Conservation (phyloP, 2,329 filamentous ascomycete species). For the Stemphylium vesicarium region DNA sequence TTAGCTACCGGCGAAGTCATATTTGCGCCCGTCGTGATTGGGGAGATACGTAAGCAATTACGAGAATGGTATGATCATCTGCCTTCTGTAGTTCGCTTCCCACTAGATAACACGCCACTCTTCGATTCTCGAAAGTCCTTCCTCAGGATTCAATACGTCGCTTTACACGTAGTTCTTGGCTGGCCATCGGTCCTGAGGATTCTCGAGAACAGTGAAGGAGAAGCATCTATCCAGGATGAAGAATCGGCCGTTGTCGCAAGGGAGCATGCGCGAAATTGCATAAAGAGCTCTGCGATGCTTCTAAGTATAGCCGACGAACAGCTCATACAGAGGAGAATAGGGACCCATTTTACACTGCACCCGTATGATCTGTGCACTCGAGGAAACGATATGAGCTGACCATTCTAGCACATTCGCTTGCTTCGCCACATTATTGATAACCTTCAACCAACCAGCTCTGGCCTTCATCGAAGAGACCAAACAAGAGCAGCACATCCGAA, state of each 20-base stretch:
- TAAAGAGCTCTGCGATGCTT: constrained; percentile 19
- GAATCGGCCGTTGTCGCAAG: constrained; percentile 23
- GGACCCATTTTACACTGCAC: constrained; percentile 31
- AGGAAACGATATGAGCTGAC: constrained; percentile 1
- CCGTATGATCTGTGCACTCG: constrained; percentile 11
- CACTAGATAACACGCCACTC: constrained; percentile 31
- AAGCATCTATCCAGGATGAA: constrained; percentile 15
- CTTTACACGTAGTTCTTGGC: constrained; percentile 37
- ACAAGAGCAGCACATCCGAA: constrained; percentile 31
- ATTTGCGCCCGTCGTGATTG: constrained; percentile 33
- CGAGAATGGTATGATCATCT: constrained; percentile 38
- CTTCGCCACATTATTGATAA: constrained; percentile 28
- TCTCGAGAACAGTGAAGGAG: constrained; percentile 26
- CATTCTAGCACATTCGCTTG: constrained; percentile 24
- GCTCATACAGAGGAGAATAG: constrained; percentile 31
- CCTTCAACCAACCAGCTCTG: constrained; percentile 24
- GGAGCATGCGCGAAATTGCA: constrained; percentile 22
- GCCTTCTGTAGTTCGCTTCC: constrained; percentile 30
- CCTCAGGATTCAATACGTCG: constrained; percentile 35
- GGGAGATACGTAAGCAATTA: constrained; percentile 34
- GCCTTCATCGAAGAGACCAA: constrained; percentile 29
- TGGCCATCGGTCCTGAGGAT: constrained; percentile 36
- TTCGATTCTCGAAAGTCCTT: constrained; percentile 37
- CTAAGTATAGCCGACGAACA: constrained; percentile 33
- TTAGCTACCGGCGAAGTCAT: constrained; percentile 29